phyloP scores from a whole-genome alignment of 345 rosid genomes.

The Eucalyptus cloeziana region DNA sequence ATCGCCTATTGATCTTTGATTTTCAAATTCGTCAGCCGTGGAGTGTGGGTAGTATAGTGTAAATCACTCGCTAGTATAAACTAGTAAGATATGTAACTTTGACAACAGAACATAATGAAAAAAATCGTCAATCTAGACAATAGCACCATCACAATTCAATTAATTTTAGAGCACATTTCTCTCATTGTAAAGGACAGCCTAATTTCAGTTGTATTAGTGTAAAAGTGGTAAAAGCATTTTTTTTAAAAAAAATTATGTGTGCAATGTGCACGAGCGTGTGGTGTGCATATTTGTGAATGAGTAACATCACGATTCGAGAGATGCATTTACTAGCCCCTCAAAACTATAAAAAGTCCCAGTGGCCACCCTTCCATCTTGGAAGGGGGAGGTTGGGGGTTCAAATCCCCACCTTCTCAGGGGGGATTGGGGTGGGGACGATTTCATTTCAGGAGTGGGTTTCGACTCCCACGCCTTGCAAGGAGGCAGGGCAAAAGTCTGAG shows the following conservation, averaged over 20 bases:
- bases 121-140: not conserved
- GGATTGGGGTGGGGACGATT: no score
- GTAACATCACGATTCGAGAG: not conserved
- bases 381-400: no score
- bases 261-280: not conserved
- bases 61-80: not conserved
- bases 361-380: no score
- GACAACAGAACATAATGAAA: not conserved
- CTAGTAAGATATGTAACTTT: not conserved
- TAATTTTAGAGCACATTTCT: not conserved
- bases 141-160: not conserved
- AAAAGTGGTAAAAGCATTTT: not conserved
- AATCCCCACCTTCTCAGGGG: no score
- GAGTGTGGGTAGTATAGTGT: not conserved
- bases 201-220: not conserved
- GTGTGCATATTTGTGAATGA: not conserved
- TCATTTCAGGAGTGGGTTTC: no score
- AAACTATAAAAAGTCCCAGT: not conserved
- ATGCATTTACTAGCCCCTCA: not conserved
- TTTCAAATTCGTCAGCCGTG: not conserved
- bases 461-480: no score
- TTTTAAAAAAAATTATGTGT: no score
- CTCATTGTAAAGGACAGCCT: not conserved
- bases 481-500: no score
- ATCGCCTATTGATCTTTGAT: not conserved